Percentiles rank a stretch among this genome's conserved stretches.
These are phyloP conservation scores for Boeremia lycopersici DNA, from an alignment of 2,329 filamentous ascomycete genomes.

Conservation along the genomic window DNA sequence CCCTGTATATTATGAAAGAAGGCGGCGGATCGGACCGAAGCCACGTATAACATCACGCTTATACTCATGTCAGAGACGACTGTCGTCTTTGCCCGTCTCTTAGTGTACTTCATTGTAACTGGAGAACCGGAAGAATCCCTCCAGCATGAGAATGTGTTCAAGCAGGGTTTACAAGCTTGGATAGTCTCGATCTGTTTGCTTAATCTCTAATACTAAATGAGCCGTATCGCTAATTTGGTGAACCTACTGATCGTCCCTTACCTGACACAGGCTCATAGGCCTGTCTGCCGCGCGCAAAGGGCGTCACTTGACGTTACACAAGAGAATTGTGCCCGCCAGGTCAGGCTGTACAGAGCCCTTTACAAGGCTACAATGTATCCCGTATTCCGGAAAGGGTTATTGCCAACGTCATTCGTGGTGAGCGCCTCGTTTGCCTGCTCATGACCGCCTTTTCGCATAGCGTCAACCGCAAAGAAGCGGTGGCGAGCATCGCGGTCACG, in stretches of 20 bases:
- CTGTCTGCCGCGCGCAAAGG: background rate
- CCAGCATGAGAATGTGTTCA: background rate
- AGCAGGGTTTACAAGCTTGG: background rate
- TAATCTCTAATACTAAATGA: background rate
- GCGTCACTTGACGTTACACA: background rate
- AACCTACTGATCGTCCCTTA: background rate
- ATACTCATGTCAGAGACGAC: background rate
- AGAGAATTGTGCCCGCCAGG: background rate
- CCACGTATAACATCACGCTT: too few species aligned
- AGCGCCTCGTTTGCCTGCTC: slow-evolving; percentile 10
- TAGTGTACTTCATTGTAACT: background rate
- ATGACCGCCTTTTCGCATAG: background rate
- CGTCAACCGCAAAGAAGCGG: background rate
- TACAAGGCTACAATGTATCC: background rate
- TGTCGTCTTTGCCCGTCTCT: background rate
- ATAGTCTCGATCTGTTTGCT: background rate
- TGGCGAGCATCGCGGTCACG: background rate
- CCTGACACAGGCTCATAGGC: background rate
- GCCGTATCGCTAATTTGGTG: background rate
- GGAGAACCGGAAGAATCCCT: background rate
- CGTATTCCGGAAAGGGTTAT: background rate
- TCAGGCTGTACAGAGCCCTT: background rate
- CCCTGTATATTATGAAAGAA: background rate
- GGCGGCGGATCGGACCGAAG: background rate
- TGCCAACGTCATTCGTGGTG: background rate